phyloP scores from a whole-genome alignment of 2,329 filamentous ascomycete genomes.

The Aureobasidium sp. region DNA sequence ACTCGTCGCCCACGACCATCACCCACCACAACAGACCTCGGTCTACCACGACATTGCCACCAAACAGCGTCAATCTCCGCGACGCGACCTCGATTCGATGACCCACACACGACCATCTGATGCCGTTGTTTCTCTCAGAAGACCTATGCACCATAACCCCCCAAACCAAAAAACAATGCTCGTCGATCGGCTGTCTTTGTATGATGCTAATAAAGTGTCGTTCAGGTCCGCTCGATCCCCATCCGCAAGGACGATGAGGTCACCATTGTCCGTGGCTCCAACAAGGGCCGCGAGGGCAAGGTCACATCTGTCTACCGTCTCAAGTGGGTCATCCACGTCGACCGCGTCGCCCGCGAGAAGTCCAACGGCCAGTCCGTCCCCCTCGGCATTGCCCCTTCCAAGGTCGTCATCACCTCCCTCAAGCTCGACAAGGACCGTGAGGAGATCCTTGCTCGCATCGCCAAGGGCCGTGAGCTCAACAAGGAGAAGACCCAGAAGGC shows the following conservation, averaged over 20 bases:
- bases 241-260: conserved; percentile 86
- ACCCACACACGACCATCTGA: neutral
- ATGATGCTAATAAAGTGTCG: conserved; percentile 6
- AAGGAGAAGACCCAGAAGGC: conserved; percentile 46
- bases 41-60: neutral
- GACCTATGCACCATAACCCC: neutral
- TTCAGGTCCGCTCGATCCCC: conserved; percentile 84
- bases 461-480: conserved; percentile 63
- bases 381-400: conserved; percentile 89
- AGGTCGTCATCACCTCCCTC: conserved; percentile 97
- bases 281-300: conserved; percentile 99
- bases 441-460: conserved; percentile 78
- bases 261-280: conserved; percentile 78
- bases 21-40: neutral
- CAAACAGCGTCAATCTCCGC: neutral
- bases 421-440: conserved; percentile 96
- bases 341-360: conserved; percentile 96
- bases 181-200: conserved; percentile 9
- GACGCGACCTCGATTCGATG: neutral
- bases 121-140: neutral
- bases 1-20: neutral
- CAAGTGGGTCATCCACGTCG: conserved; percentile 95
- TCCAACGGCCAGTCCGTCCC: conserved; percentile 92
- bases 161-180: conserved; percentile 3
- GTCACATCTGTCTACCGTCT: conserved; percentile 95